Evolutionary conservation across 2,329 filamentous ascomycete genomes (phyloP).

Genomic region (Lizonia empirigonia): DNA sequence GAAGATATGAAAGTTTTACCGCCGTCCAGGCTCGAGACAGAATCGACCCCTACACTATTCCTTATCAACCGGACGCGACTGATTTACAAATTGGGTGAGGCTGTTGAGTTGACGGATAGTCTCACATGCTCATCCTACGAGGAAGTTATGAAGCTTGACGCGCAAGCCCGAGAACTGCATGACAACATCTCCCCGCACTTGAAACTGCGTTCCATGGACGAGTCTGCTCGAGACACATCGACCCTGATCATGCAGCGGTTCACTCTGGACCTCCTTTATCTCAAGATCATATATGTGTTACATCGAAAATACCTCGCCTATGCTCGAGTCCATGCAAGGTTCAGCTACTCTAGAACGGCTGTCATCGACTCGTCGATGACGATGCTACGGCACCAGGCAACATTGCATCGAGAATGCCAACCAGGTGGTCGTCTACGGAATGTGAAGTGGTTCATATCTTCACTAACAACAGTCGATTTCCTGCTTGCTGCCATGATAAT

Average conservation of each 20-base stretch:
- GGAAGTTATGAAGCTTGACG: slow-evolving; percentile 65
- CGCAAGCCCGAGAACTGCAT: slow-evolving; percentile 61
- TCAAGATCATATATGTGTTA: slow-evolving; percentile 86
- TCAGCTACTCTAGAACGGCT: slow-evolving; percentile 79
- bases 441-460: slow-evolving; percentile 79
- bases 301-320: slow-evolving; percentile 86
- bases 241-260: slow-evolving; percentile 79
- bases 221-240: slow-evolving; percentile 71
- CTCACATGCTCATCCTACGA: slow-evolving; percentile 67
- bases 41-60: slow-evolving; percentile 78
- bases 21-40: slow-evolving; percentile 67
- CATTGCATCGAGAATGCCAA: slow-evolving; percentile 75
- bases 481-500: slow-evolving; percentile 84
- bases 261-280: slow-evolving; percentile 81
- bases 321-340: slow-evolving; percentile 75
- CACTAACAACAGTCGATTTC: slow-evolving; percentile 83
- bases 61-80: slow-evolving; percentile 76
- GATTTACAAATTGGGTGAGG: slow-evolving; percentile 71
- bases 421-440: slow-evolving; percentile 72
- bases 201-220: slow-evolving; percentile 74
- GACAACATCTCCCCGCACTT: slow-evolving; percentile 80
- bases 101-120: slow-evolving; percentile 70
- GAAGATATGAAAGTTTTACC: slow-evolving; percentile 71
- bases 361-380: slow-evolving; percentile 88
- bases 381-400: slow-evolving; percentile 76